Percentiles rank a stretch among this genome's conserved stretches.
Conservation (phyloP, 2,329 filamentous ascomycete species). For the Apiospora saccharicola region DNA sequence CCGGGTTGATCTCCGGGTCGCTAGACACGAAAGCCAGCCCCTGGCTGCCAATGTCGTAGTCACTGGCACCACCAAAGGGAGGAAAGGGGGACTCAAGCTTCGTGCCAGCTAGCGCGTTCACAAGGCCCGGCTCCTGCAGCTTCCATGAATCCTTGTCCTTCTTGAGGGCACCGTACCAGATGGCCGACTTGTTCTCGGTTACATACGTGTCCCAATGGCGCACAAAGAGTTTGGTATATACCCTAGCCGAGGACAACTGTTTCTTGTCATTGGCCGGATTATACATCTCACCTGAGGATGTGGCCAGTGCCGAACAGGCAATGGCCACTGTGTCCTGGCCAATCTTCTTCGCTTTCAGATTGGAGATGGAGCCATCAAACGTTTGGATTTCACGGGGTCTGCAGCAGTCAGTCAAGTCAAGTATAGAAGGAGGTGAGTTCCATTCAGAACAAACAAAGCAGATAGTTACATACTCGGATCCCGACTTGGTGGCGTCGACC, state of each 20-base stretch:
- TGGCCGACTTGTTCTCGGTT: constrained; percentile 70
- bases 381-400: constrained; percentile 55
- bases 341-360: constrained; percentile 64
- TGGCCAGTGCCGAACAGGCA: constrained; percentile 69
- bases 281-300: constrained; percentile 72
- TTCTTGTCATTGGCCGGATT: constrained; percentile 69
- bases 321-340: constrained; percentile 59
- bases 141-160: constrained; percentile 50
- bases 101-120: constrained; percentile 70
- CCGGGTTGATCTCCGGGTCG: constrained; percentile 74
- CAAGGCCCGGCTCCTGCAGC: constrained; percentile 55
- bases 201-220: constrained; percentile 86
- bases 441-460: not conserved
- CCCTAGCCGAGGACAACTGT: constrained; percentile 68
- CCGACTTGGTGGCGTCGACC: constrained; percentile 45
- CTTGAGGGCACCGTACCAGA: constrained; percentile 51
- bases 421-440: not conserved
- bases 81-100: constrained; percentile 72
- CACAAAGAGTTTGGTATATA: constrained; percentile 79
- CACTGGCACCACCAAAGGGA: constrained; percentile 80
- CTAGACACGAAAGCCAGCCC: constrained; percentile 79
- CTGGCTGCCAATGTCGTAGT: constrained; percentile 75
- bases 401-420: not conserved
- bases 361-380: constrained; percentile 63
- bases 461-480: constrained; percentile 48